Conservation (phyloP, 2,329 filamentous ascomycete genomes). For the Penicillium sp. region DNA sequence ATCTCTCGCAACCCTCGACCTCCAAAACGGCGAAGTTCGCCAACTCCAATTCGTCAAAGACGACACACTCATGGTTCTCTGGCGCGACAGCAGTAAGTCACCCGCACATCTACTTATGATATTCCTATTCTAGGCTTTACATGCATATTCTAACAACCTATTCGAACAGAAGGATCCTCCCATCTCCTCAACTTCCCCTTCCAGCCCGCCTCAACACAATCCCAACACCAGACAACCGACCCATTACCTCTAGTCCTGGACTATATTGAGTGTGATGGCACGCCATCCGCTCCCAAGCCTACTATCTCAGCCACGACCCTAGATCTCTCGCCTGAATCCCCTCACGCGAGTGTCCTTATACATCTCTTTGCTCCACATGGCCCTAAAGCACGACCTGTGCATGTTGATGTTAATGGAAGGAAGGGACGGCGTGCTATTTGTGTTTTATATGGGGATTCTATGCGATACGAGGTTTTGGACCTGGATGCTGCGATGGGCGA, state of each 20-base stretch:
- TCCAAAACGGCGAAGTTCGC: conserved; percentile 42
- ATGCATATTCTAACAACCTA: neutral
- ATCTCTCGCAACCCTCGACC: conserved; percentile 32
- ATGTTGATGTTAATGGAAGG: conserved; percentile 57
- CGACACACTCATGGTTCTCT: conserved; percentile 60
- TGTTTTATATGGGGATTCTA: conserved; percentile 54
- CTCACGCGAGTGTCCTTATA: conserved; percentile 33
- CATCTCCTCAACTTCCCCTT: conserved; percentile 40
- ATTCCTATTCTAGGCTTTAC: neutral
- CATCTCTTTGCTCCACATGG: conserved; percentile 50
- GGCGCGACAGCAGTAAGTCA: conserved; percentile 38
- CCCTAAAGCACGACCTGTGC: conserved; percentile 49
- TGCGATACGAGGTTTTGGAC: conserved; percentile 58
- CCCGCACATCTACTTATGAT: neutral
- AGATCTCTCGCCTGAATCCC: conserved; percentile 21
- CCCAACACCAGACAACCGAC: conserved; percentile 9
- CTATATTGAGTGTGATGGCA: conserved; percentile 22
- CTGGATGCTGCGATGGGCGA: conserved; percentile 48
- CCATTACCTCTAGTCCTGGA: conserved; percentile 11
- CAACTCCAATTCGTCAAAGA: conserved; percentile 70
- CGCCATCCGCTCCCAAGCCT: conserved; percentile 16
- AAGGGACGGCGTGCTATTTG: conserved; percentile 54
- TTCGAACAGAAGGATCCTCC: conserved; percentile 24
- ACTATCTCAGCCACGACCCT: conserved; percentile 12
- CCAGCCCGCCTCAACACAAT: conserved; percentile 17